Evolutionary conservation across 202 grass and related monocot species (phyloP), one percentile per base, ranked within the genome.

Genomic region (Alloteropsis angusta): DNA sequence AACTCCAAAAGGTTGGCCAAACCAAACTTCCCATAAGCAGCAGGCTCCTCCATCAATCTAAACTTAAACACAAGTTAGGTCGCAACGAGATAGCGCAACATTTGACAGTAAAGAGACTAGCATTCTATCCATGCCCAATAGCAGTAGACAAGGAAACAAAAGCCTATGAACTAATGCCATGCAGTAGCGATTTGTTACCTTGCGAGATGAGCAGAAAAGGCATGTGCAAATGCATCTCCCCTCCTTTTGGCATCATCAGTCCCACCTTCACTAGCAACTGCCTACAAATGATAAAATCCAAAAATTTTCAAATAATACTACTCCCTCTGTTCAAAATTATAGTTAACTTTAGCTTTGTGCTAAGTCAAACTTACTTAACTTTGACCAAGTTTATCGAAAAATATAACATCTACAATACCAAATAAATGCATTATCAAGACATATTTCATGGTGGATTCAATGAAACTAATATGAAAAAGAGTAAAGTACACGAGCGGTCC

Each of bases 241-340:
- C 89, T 87, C 73, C 86, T 92, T 90, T 95, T 93, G 32, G 95
- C 92, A 65, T 98, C 95, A 69, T 95, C 92, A 19, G 89, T 98
- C 69, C 95, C 95, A 76, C 95, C 95, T 98, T 98, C 95, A 83
- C 89, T 98, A 67, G 95, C 95, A 87, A 98, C 95, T 10, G 95
- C 95, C 95, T 98, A 74, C 21, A 85, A 50, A 91, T 46, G 82
- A 60, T n/a, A 77, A 35, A 28, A 65, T 37, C 9, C 17, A 67
- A n/a, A 70, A 41, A 63, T 77, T 66, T 34, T 43, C 16, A 65
- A 75, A 67, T 36, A 53, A 64, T 47, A 80, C 6, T 17, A 32
- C 32, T 43, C 47, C n/a, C n/a, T n/a, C n/a, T n/a, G n/a, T n/a
- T n/a, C 28, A 30, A 30, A 30, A 30, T 30, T 30, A 30, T 30